Base-by-base conservation (phyloP, 2,329 filamentous ascomycete species). In the Nothomitra cinnamomea region DNA sequence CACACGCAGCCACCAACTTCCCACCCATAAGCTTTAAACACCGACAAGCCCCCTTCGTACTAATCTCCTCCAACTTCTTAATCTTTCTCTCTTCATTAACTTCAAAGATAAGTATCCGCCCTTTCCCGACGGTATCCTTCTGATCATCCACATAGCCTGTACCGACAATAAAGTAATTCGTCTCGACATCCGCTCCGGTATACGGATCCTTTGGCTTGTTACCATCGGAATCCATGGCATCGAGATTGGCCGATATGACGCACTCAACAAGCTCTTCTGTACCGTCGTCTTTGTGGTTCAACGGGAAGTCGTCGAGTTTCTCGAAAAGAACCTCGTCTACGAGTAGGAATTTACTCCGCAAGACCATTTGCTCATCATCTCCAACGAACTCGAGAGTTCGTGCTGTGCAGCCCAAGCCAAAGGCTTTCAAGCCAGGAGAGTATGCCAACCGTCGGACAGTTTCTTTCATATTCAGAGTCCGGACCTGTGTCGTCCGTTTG, bases 271-370 rank as follows among this genome's bases (percentile, higher is more conserved):
- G 70, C 67, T 98, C 92, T 13, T 77, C 72, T 22, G 28, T 32
- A 10, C 28, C 28, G 10, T 10, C 28, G 4, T 32, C 28, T 10
- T 32, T 32, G 43, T 73, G 66, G 32, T 77, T 70, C 7, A 96
- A 69, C 5, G 75, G 65, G 57, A 85, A 83, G 0, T 81, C 78
- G 59, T 84, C 87, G 0, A 95, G 72, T 52, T 83, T 77, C 56
- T 85, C 80, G 66, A 96, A 95, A 17, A 87, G 72, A 35, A 95
- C 80, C 62, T 96, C 92, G 61, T 98, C 90, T 1, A 94, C 88
- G 1, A 98, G 76, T 61, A 83, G 83, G 62, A 98, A 85, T n/a
- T 82, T 81, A 61, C 85, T 90, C 8, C 28, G 28, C 4, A 78
- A 77, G 12, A 95, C 75, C 2, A 82, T 67, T 65, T 98, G 92